phyloP scores from a whole-genome alignment of 2,329 filamentous ascomycete species.

The Colletotrichum liriopes region DNA sequence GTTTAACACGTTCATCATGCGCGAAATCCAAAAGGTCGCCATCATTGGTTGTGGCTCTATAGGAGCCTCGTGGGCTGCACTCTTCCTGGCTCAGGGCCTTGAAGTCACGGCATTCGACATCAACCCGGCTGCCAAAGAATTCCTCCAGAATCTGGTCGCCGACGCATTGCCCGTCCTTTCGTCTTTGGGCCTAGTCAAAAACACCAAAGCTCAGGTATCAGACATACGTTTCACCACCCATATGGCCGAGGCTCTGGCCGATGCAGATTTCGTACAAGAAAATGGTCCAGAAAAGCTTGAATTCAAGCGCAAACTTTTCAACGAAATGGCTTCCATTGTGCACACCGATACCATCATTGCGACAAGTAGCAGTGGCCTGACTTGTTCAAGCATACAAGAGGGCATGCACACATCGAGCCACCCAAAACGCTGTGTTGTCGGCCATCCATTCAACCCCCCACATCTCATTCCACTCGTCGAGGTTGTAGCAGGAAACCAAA shows the following conservation, averaged over 20 bases:
- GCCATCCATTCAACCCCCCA: conserved; percentile 65
- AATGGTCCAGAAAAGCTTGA: conserved; percentile 58
- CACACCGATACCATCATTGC: conserved; percentile 55
- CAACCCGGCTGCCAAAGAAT: conserved; percentile 52
- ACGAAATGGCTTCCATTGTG: conserved; percentile 51
- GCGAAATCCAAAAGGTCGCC: conserved; percentile 46
- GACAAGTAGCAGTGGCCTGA: conserved; percentile 46
- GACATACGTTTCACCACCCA: conserved; percentile 32
- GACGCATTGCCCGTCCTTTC: conserved; percentile 33
- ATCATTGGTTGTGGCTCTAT: conserved; percentile 54
- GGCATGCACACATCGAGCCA: conserved; percentile 22
- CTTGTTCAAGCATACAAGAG: conserved; percentile 54
- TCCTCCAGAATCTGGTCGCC: conserved; percentile 44
- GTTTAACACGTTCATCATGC: background rate
- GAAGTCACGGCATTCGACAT: conserved; percentile 59
- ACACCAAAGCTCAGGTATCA: background rate
- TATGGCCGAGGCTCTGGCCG: conserved; percentile 32
- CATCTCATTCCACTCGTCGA: conserved; percentile 64
- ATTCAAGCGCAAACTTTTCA: conserved; percentile 56
- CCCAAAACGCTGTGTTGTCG: conserved; percentile 57
- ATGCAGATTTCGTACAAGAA: conserved; percentile 55
- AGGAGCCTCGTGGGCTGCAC: conserved; percentile 57
- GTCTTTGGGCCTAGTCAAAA: conserved; percentile 19
- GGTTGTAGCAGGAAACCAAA: conserved; percentile 56
- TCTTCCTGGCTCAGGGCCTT: conserved; percentile 52